These are phyloP conservation scores for Thermoascus crustaceus DNA, from an alignment of 2,329 filamentous ascomycete species.

Conservation along the genomic window DNA sequence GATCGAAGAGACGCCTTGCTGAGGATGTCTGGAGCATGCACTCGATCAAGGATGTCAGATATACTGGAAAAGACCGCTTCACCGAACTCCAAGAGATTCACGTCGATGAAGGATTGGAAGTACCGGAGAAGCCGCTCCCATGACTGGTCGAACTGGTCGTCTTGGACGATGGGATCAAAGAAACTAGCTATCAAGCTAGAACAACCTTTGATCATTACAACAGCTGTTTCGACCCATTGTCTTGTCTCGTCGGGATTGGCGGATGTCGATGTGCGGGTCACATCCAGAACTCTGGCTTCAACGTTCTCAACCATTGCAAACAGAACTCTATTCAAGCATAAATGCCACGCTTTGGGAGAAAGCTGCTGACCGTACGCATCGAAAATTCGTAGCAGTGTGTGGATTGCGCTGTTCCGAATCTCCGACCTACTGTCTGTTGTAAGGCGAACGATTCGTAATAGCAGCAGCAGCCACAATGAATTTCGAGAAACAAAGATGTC, in stretches of 20 bases:
- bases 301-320: slow-evolving; percentile 69
- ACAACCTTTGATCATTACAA: slow-evolving; percentile 64
- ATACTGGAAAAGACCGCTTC: slow-evolving; percentile 63
- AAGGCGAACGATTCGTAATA: slow-evolving; percentile 30
- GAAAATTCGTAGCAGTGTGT: slow-evolving; percentile 84
- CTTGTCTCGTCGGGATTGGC: slow-evolving; percentile 25
- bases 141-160: slow-evolving; percentile 59
- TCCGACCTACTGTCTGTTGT: slow-evolving; percentile 33
- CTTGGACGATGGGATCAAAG: slow-evolving; percentile 60
- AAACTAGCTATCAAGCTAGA: slow-evolving; percentile 68
- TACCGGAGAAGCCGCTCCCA: slow-evolving; percentile 69
- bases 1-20: slow-evolving; percentile 46
- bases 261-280: slow-evolving; percentile 11
- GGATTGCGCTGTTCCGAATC: slow-evolving; percentile 59
- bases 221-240: slow-evolving; percentile 67
- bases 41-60: slow-evolving; percentile 48
- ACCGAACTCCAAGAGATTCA: slow-evolving; percentile 60
- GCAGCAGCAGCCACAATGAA: slow-evolving; percentile 28
- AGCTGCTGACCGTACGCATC: slow-evolving; percentile 82
- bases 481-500: slow-evolving; percentile 50
- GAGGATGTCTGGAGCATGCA: slow-evolving; percentile 38
- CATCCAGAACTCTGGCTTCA: slow-evolving; percentile 40
- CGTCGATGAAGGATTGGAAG: slow-evolving; percentile 56
- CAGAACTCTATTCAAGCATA: slow-evolving; percentile 72
- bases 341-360: slow-evolving; percentile 68